Conservation (phyloP, 352 stramenopile genomes). For the Phytophthora sojae region DNA sequence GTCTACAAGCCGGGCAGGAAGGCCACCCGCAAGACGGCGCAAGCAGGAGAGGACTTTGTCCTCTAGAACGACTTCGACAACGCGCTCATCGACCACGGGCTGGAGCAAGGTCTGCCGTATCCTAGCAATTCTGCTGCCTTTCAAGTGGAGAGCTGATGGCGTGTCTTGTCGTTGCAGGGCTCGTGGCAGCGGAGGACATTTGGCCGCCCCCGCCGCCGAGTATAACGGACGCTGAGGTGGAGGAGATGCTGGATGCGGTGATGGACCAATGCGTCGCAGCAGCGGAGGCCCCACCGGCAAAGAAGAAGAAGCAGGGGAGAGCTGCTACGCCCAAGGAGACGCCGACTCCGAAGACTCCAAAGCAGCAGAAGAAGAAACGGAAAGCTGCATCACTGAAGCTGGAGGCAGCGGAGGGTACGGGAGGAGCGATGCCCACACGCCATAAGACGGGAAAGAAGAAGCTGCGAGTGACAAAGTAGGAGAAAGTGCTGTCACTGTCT, state of each 20-base stretch:
- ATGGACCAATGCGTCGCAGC: background rate
- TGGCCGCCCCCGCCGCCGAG: background rate
- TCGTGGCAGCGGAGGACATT: background rate
- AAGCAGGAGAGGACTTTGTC: background rate
- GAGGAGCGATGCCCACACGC: background rate
- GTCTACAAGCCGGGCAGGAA: background rate
- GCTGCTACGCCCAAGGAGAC: background rate
- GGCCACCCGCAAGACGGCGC: background rate
- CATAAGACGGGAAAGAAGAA: background rate
- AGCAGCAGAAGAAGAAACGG: background rate
- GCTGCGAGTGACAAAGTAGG: background rate
- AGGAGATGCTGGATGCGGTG: background rate
- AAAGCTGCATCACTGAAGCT: background rate
- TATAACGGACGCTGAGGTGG: background rate
- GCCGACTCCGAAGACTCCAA: background rate
- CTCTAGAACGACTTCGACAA: background rate
- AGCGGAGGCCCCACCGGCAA: background rate
- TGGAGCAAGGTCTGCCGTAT: background rate
- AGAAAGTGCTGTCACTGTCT: background rate
- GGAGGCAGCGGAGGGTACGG: background rate
- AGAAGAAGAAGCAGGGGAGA: background rate
- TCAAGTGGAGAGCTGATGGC: background rate
- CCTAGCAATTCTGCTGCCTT: too few species aligned
- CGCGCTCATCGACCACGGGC: background rate
- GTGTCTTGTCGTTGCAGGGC: background rate